Evolutionary conservation across 768 basidiomycete species (phyloP).

Genomic region (Dendrothele bispora): DNA sequence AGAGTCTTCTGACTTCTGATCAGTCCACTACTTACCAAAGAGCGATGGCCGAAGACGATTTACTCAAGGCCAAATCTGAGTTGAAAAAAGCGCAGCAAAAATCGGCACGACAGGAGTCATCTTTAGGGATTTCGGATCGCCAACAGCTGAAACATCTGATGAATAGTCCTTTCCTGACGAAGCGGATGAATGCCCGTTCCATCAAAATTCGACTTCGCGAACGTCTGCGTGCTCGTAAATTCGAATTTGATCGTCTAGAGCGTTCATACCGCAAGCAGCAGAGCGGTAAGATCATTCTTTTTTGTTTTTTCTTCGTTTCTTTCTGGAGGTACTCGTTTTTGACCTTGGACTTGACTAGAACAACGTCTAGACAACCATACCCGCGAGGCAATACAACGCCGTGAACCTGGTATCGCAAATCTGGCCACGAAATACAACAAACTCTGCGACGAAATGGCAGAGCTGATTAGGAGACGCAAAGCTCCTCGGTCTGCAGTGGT

Average conservation of each 20-base stretch:
- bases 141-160: neutral
- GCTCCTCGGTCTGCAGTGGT: too few species aligned
- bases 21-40: neutral
- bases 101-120: neutral
- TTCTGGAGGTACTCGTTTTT: too few species aligned
- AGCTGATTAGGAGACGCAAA: too few species aligned
- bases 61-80: neutral
- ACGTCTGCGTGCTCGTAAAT: neutral
- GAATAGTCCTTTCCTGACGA: neutral
- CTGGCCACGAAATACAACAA: too few species aligned
- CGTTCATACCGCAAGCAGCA: too few species aligned
- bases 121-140: neutral
- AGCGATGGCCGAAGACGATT: neutral
- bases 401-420: too few species aligned
- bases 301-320: too few species aligned
- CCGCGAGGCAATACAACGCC: too few species aligned
- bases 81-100: neutral
- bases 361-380: too few species aligned
- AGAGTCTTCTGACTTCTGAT: neutral
- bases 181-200: neutral
- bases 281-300: too few species aligned
- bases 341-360: too few species aligned
- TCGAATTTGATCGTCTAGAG: neutral
- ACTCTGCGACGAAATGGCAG: too few species aligned
- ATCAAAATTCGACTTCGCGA: neutral